Conservation (phyloP, 768 basidiomycete species). For the Mycena venus region DNA sequence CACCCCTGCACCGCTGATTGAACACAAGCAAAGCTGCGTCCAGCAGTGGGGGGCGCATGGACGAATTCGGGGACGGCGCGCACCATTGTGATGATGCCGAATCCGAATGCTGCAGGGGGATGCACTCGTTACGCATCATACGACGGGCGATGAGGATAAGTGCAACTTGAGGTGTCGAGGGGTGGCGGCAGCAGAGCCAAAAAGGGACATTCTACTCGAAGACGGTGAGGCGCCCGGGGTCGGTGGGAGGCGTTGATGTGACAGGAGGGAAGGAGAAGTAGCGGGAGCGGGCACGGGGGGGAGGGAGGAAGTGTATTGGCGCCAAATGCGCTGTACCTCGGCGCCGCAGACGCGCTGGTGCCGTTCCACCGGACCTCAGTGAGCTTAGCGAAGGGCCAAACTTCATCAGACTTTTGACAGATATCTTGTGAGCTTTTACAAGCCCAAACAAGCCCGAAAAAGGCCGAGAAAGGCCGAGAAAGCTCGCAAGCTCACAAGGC, state of each 20-base stretch:
- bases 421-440: too few relatives aligned
- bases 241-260: not conserved
- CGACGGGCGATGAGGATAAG: not conserved
- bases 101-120: constrained; percentile 35
- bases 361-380: too few relatives aligned
- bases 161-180: not conserved
- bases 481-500: too few relatives aligned
- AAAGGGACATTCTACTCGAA: not conserved
- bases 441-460: too few relatives aligned
- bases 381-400: too few relatives aligned
- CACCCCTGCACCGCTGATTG: constrained; percentile 37
- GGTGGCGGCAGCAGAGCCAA: not conserved
- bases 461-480: too few relatives aligned
- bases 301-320: not conserved
- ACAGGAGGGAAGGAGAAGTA: constrained; percentile 6
- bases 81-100: constrained; percentile 60
- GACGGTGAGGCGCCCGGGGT: constrained; percentile 22
- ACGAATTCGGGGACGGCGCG: constrained; percentile 67
- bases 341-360: too few relatives aligned
- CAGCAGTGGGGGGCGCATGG: constrained; percentile 78
- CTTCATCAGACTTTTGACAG: too few relatives aligned
- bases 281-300: constrained; percentile 11
- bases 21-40: too few relatives aligned
- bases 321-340: too few relatives aligned
- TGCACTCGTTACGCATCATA: constrained; percentile 23